These are phyloP conservation scores for Corynascus novoguineensis DNA, from an alignment of 495 filamentous ascomycete species.

Conservation along the genomic window DNA sequence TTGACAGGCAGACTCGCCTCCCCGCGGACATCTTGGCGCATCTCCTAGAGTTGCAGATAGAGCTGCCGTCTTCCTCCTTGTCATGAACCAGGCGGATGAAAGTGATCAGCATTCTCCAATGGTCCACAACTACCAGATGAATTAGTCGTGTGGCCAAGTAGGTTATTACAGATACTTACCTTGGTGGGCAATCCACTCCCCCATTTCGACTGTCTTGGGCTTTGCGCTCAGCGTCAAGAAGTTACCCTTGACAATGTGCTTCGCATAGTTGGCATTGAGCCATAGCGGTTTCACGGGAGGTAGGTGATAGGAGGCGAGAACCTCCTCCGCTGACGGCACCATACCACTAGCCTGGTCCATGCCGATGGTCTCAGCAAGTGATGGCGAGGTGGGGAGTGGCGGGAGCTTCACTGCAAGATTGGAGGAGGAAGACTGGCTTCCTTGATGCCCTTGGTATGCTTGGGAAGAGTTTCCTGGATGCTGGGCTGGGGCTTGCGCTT, in stretches of 20 bases:
- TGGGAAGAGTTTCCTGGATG: constrained; percentile 4
- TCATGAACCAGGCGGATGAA: constrained; percentile 80
- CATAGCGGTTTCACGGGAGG: constrained; percentile 39
- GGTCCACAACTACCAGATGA: constrained; percentile 66
- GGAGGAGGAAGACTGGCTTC: constrained; percentile 20
- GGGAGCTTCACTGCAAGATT: constrained; percentile 27
- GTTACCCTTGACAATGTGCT: constrained; percentile 89
- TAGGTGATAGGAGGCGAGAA: constrained; percentile 48
- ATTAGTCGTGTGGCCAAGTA: background rate
- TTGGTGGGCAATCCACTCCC: constrained; percentile 94
- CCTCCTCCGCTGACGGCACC: constrained; percentile 40
- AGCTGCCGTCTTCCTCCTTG: constrained; percentile 62
- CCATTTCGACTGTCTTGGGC: constrained; percentile 85
- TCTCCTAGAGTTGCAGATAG: constrained; percentile 74
- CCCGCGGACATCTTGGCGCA: constrained; percentile 92
- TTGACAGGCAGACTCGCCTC: constrained; percentile 54
- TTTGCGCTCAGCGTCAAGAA: constrained; percentile 90
- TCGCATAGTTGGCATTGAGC: constrained; percentile 66
- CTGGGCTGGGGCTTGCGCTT: background rate
- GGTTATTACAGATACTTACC: constrained; percentile 46
- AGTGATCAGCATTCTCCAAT: constrained; percentile 75
- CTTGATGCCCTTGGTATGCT: background rate
- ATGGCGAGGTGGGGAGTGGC: constrained; percentile 29
- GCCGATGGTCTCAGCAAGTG: constrained; percentile 32
- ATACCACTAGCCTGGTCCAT: constrained; percentile 33